Evolutionary conservation across 2,329 filamentous ascomycete species (phyloP), one percentile per base, ranked within the genome.

Genomic region (Fusarium solani-melongenae): DNA sequence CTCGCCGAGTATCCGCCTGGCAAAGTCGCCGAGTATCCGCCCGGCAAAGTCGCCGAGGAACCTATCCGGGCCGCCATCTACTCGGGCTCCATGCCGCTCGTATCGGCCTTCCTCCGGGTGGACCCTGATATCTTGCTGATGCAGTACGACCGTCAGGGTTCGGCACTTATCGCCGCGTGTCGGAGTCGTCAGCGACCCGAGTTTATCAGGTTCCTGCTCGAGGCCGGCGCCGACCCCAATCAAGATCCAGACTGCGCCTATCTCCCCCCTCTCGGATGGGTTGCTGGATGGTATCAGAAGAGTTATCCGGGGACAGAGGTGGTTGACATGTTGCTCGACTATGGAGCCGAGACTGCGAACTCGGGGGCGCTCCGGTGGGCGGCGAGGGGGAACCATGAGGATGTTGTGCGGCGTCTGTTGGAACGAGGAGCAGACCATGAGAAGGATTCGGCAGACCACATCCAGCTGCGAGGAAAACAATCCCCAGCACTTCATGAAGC

Each of bases 151-250:
- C 44, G n/a, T 7, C 56, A 61, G 10, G 71, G 71, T 17, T 58
- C 71, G 5, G 64, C 69, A 17, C 58, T 73, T 17, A 51, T 59
- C 9, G 61, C 65, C n/a, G 71, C 71, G 6, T 73, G 69, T 51
- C 53, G 65, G 66, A 34, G 57, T 44, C 49, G 53, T 11, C 59
- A 67, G 41, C 33, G 58, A 5, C 15, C 53, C 12, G 65, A 69
- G 7, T 69, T 59, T 20, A 38, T 73, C 27, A 41, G 31, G 15
- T 69, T 65, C 24, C 36, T 73, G 1, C 70, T 73, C 53, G 62
- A 69, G 10, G 17, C 41, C 2, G 70, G 70, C 20, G 68, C 65
- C n/a, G 70, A 73, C 33, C 70, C 70, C 4, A 71, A 72, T 4
- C 31, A 34, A 10, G 55, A 57, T 33, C 29, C 55, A 4, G 55